Evolutionary conservation across 164 flowering plant species (phyloP), one percentile per base, ranked within the genome.

Genomic region (Platanus orientalis): DNA sequence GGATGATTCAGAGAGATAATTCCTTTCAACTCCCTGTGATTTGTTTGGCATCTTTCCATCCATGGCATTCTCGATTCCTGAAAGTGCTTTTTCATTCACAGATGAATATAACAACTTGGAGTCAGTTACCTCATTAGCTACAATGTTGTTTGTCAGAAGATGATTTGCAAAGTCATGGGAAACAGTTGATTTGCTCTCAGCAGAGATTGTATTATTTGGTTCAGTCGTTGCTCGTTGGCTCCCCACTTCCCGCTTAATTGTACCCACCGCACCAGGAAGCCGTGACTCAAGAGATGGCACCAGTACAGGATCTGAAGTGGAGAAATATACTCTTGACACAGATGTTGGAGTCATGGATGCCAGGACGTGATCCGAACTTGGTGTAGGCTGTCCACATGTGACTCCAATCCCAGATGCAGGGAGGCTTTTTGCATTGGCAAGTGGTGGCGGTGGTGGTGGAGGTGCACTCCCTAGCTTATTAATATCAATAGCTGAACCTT

Each of bases 271-370:
- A 73, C 77, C 71, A 44, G 81, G 79, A 66, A 69, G 65, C 61
- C 77, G 61, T 62, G 79, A 71, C 63, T 84, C 89, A 75, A 74
- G 71, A 54, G 84, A 84, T 45, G 89, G 86, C 63, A 75, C 75
- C 9, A 81, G 68, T 2, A 87, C 85, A 61, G 86, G 90, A 79
- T 84, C 86, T 51, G 80, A 82, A 73, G 90, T 69, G 12, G 94
- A 84, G 57, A 84, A 79, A 69, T 79, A 78, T 32, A 81, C 78
- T 54, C 83, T 76, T 28, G 84, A 76, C 42, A 83, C 75, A 69
- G 85, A 69, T 58, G 78, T 66, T 47, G 76, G 67, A 17, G 78
- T 61, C 30, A 48, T 44, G 20, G 42, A 36, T 3, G 42, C 9
- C 42, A 36, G 9, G 42, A 36, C 14, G 40, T 30, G 64, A 13